Base-by-base conservation (phyloP, 352 stramenopile genomes). In the Phytophthora fragariaefolia region DNA sequence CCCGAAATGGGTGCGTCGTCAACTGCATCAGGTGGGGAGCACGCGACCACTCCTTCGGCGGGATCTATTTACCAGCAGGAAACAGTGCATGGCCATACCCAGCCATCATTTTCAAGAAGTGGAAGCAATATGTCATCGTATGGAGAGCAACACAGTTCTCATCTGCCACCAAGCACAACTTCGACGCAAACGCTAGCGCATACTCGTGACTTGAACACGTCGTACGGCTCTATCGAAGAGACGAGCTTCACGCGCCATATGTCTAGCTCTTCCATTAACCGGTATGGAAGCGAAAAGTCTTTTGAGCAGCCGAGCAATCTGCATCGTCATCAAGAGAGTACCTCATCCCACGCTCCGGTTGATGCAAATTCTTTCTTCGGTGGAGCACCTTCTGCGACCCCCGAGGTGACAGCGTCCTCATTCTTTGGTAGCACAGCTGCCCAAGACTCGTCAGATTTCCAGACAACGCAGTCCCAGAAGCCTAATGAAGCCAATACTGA, bases 41-140 rank as follows among this genome's bases (percentile, higher is more conserved):
- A 42, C 58, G 30, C 45, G 42, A 27, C 12, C 13, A 54, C 62
- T 42, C 42, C 52, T 23, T 58, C 66, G 8, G 32, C 57, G 4
- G 46, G 52, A 17, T 47, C 55, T 20, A 24, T 46, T 52, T 36
- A 56, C 24, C 55, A 73, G 43, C 63, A 68, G n/a, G 13, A 53
- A 26, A 20, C 42, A 55, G 27, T 36, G 36, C 54, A 58, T 46
- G n/a, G 7, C 45, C 56, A 69, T n/a, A 17, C 53, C 18, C 68
- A 71, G 46, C 63, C 70, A 38, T 71, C 69, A 30, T 66, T 84
- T 63, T 73, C 67, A 32, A 69, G 69, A 4, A 71, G 48, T 62
- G 60, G 36, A 22, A 88, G 74, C 54, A 79, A 80, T 27, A 51
- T 64, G 18, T 84, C 74, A 43, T 80, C 72, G 12, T 66, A 77